These are phyloP conservation scores for Fusarium siculi DNA, from an alignment of 2,329 filamentous ascomycete species.

Conservation along the genomic window DNA sequence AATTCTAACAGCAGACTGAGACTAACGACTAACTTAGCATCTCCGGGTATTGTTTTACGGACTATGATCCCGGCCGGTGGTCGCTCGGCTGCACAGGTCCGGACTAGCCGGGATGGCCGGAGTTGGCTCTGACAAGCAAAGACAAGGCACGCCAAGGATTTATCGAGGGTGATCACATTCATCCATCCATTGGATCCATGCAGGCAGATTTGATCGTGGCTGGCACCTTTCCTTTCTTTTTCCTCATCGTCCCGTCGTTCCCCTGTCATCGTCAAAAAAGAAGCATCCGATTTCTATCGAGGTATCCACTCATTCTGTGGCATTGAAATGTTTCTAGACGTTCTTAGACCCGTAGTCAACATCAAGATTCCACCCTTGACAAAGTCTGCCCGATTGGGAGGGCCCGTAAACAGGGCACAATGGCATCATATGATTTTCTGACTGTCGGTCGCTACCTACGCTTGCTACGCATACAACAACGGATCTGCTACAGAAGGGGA, in stretches of 20 bases:
- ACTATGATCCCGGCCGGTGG: constrained; percentile 20
- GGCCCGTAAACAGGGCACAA: constrained; percentile 33
- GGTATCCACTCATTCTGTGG: constrained; percentile 12
- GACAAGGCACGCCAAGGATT: not conserved
- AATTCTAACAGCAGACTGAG: constrained; percentile 9
- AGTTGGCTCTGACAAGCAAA: not conserved
- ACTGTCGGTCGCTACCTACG: constrained; percentile 4
- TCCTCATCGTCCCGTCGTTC: constrained; percentile 12
- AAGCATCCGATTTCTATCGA: constrained; percentile 27
- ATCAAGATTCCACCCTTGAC: constrained; percentile 11
- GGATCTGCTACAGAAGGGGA: not conserved
- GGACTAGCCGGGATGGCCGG: constrained; percentile 23
- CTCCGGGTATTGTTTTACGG: constrained; percentile 20
- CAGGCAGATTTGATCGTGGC: constrained; percentile 18
- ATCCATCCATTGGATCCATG: not conserved
- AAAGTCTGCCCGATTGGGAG: constrained; percentile 38
- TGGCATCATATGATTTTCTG: constrained; percentile 43
- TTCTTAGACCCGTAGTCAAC: constrained; percentile 17
- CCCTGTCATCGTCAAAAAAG: not conserved
- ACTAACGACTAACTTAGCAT: not conserved
- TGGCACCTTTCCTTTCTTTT: constrained; percentile 9
- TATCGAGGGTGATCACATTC: not conserved
- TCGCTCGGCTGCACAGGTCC: constrained; percentile 34
- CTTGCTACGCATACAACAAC: not conserved
- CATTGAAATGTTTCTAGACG: constrained; percentile 29